Base-by-base conservation (phyloP, 108 stramenopile genomes). In the Conticribra guillardii region DNA sequence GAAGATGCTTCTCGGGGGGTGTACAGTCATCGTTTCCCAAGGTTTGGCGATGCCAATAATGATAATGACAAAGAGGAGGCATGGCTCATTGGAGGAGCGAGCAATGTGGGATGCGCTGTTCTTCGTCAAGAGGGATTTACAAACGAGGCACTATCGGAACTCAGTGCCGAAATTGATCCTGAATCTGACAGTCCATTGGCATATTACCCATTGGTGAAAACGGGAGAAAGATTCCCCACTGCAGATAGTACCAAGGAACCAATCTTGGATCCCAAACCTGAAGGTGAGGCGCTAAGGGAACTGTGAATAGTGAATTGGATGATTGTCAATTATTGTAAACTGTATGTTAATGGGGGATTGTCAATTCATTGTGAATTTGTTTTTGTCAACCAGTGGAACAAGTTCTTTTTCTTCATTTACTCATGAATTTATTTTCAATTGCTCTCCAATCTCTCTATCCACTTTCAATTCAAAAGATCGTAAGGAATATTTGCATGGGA, bases 21-120 rank as follows among this genome's bases (percentile, higher is more conserved):
- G 4, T 97, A 97, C 78, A 91, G 89, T 66, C 97, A 97, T 70
- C 88, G 97, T 24, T 87, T 96, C 31, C 94, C 95, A 18, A 68
- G 75, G 33, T 82, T 73, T 32, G 49, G 70, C 41, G 60, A 0
- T 1, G 53, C 52, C n/a, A 56, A 71, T n/a, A 60, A 74, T 16
- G 68, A 74, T 29, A 58, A 51, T 31, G 34, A 60, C 3, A 54
- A 70, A 11, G 75, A 71, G n/a, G 86, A 85, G 49, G 85, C 80
- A 5, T 97, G 97, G 97, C 73, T 97, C 21, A 92, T 93, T 16
- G 97, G 97, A 8, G 97, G 97, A 2, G 97, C 97, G 16, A 90
- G 89, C 68, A 96, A 96, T 55, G 93, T 93, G 5, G 97, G 97
- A 3, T 97, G 97, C 62, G 89, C 88, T 18, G 69, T 94, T 2